These are phyloP conservation scores for Moringa oleifera DNA, from an alignment of 345 rosid species.

Conservation along the genomic window DNA sequence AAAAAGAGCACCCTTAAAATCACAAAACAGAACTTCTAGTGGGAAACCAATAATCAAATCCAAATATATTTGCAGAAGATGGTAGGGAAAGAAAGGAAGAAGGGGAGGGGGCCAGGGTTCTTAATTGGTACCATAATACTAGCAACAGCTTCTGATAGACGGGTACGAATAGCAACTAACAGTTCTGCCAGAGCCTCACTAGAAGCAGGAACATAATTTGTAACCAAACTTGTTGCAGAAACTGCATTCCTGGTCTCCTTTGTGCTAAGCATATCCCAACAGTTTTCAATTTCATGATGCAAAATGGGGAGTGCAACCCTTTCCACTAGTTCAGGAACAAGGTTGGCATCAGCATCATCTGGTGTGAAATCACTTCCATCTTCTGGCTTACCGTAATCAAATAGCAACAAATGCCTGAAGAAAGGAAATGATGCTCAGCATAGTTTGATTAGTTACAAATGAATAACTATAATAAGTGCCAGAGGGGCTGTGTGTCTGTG, in stretches of 20 bases:
- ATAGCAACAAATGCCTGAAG: conserved; percentile 78
- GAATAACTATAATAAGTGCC: conserved; percentile 1
- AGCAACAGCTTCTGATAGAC: conserved; percentile 69
- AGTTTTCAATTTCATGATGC: conserved; percentile 74
- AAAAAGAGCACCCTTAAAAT: not conserved
- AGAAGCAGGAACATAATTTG: conserved; percentile 67
- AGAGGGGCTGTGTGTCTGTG: not conserved
- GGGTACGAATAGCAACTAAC: conserved; percentile 53
- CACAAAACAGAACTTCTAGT: conserved; percentile 6
- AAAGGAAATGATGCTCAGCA: conserved; percentile 16
- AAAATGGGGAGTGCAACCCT: conserved; percentile 79
- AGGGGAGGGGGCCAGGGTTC: not conserved
- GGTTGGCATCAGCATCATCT: conserved; percentile 83
- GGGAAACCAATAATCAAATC: not conserved
- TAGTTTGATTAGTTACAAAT: conserved; percentile 1
- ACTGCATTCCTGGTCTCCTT: conserved; percentile 75
- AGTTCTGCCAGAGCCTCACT: conserved; percentile 65
- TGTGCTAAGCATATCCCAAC: conserved; percentile 91
- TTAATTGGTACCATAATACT: conserved; percentile 41
- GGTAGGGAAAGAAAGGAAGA: too few species aligned
- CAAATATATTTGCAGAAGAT: too few species aligned
- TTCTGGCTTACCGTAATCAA: conserved; percentile 72
- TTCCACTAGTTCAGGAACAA: conserved; percentile 83
- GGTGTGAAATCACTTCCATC: conserved; percentile 52
- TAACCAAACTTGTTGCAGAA: conserved; percentile 76